These are phyloP conservation scores for Aspergillus olivimuriae DNA, from an alignment of 495 filamentous ascomycete genomes.

Conservation along the genomic window DNA sequence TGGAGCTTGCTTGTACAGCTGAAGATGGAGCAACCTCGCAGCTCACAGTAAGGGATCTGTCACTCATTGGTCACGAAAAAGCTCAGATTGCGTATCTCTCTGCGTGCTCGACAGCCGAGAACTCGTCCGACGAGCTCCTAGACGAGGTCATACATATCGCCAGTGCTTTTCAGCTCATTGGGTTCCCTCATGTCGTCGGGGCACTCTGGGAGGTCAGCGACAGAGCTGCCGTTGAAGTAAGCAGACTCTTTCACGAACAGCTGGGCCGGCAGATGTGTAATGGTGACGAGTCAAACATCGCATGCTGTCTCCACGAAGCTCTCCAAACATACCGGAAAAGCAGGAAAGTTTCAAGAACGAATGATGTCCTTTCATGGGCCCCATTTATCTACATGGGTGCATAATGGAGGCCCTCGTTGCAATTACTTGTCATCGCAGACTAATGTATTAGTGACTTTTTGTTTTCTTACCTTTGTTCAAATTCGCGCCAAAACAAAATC, in stretches of 20 bases:
- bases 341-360: neutral
- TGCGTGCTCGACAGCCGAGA: conserved; percentile 11
- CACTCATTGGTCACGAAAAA: neutral
- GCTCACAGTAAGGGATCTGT: conserved; percentile 1
- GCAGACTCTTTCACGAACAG: neutral
- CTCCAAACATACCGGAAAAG: neutral
- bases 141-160: conserved; percentile 10
- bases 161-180: conserved; percentile 9
- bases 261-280: neutral
- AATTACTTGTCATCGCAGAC: no score
- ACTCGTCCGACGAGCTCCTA: conserved; percentile 1
- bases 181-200: conserved; percentile 7
- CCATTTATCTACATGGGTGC: neutral
- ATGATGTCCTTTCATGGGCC: neutral
- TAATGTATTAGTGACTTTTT: no score
- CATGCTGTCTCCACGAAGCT: neutral
- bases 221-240: neutral
- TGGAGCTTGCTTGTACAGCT: neutral
- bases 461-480: no score
- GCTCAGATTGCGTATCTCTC: conserved; percentile 9
- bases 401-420: neutral
- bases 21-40: neutral
- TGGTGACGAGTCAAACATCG: neutral
- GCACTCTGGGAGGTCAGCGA: conserved; percentile 1
- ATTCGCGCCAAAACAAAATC: no score